phyloP scores from a whole-genome alignment of 2,329 filamentous ascomycete genomes.

The Clonostachys byssicola region DNA sequence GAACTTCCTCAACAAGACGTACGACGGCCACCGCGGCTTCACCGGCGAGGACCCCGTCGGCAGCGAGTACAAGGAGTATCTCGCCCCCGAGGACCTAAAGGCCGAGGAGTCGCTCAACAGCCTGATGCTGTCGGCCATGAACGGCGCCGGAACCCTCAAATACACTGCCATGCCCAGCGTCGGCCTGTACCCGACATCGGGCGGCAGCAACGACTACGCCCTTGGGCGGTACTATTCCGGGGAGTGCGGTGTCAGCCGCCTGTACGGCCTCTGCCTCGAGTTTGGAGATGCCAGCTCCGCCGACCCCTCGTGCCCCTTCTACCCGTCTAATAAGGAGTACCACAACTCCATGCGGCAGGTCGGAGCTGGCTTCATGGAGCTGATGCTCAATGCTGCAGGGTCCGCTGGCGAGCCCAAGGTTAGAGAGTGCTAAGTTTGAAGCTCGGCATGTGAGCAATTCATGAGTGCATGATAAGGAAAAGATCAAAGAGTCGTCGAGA shows the following conservation, averaged over 20 bases:
- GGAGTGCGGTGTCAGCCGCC: conserved; percentile 22
- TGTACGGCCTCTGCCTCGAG: conserved; percentile 40
- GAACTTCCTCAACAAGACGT: conserved; percentile 48
- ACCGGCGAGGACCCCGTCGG: conserved; percentile 26
- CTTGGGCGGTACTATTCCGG: conserved; percentile 34
- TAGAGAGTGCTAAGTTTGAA: background rate
- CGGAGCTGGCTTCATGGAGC: conserved; percentile 42
- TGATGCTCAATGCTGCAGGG: background rate
- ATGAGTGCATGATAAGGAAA: too few relatives aligned
- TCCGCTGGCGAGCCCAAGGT: conserved; percentile 1
- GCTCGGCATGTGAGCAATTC: too few relatives aligned
- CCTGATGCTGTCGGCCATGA: conserved; percentile 32
- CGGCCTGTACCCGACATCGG: conserved; percentile 39
- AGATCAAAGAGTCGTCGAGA: too few relatives aligned
- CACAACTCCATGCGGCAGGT: conserved; percentile 38
- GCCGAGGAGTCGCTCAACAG: conserved; percentile 22
- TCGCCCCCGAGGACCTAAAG: conserved; percentile 26
- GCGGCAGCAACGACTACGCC: conserved; percentile 40
- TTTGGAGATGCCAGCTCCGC: conserved; percentile 28
- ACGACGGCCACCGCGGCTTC: conserved; percentile 44
- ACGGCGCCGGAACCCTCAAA: conserved; percentile 22
- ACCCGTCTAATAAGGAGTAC: conserved; percentile 36
- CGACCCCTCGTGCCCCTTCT: conserved; percentile 29
- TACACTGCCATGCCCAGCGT: conserved; percentile 33
- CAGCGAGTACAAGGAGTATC: conserved; percentile 38